Percentiles rank a stretch among this genome's conserved stretches.
These are phyloP conservation scores for Coix lacrymajobi DNA, from an alignment of 176 grass and related monocot species.

Conservation along the genomic window DNA sequence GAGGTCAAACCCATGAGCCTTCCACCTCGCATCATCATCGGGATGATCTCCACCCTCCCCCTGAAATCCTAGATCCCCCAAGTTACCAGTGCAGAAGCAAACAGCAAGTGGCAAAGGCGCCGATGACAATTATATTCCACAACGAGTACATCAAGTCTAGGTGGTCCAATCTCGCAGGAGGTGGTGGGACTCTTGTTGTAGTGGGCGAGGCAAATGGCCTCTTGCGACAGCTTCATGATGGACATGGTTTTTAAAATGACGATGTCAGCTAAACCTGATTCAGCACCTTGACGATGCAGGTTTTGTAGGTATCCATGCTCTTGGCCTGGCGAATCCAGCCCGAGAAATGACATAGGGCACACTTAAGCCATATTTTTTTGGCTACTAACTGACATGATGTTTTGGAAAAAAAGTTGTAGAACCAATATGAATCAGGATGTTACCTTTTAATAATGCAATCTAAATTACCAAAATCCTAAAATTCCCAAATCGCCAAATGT, in stretches of 20 bases:
- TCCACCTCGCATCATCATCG: conserved; percentile 14
- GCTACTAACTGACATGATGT: too few relatives aligned
- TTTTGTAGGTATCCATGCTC: neutral
- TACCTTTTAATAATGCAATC: too few relatives aligned
- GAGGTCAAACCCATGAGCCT: neutral
- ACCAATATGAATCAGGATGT: too few relatives aligned
- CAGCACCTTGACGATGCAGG: neutral
- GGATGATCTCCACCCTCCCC: neutral
- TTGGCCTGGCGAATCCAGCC: too few relatives aligned
- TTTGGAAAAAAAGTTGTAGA: too few relatives aligned
- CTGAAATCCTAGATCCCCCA: conserved; percentile 40
- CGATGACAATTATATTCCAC: neutral
- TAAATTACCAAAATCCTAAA: too few relatives aligned
- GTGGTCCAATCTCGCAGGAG: neutral
- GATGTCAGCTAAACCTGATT: neutral
- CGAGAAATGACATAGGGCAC: too few relatives aligned
- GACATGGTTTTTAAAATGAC: too few relatives aligned
- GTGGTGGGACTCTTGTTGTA: neutral
- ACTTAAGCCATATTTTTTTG: too few relatives aligned
- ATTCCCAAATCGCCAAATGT: too few relatives aligned
- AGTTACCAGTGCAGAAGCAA: neutral
- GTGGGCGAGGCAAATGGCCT: neutral
- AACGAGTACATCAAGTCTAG: neutral
- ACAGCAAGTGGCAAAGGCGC: neutral
- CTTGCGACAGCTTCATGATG: too few relatives aligned